phyloP scores from a whole-genome alignment of 345 rosid genomes.

The Pugionium dolabratum region DNA sequence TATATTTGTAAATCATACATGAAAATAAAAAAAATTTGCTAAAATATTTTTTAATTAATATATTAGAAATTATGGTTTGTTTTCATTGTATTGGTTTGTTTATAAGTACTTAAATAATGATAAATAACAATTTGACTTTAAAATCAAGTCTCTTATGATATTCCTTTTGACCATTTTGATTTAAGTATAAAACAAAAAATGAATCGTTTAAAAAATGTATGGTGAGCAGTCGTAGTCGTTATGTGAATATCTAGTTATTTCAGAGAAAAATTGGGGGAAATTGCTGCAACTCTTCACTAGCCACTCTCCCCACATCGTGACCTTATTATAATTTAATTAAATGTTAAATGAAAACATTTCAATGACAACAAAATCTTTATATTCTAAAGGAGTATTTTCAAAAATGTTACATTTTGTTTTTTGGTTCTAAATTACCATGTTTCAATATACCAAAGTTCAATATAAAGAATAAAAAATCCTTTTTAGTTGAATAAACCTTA shows the following conservation, averaged over 20 bases:
- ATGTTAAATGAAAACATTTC: not conserved
- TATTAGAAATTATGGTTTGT: constrained; percentile 7
- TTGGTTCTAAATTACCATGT: too few relatives aligned
- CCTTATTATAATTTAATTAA: not conserved
- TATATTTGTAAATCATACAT: too few relatives aligned
- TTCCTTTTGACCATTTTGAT: constrained; percentile 17
- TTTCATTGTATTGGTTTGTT: constrained; percentile 21
- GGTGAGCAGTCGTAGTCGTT: constrained; percentile 33
- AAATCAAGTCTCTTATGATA: constrained; percentile 24
- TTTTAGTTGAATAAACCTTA: too few relatives aligned
- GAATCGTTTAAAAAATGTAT: not conserved
- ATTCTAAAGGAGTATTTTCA: too few relatives aligned
- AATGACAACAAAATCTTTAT: not conserved
- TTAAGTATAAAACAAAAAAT: not conserved
- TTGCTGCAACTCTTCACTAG: constrained; percentile 19
- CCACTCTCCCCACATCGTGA: not conserved
- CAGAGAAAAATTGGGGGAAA: constrained; percentile 35
- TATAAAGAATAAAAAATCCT: too few relatives aligned
- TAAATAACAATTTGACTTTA: constrained; percentile 34
- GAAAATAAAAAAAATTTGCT: too few relatives aligned
- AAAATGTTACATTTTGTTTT: too few relatives aligned
- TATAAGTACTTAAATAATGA: not conserved
- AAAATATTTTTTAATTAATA: too few relatives aligned
- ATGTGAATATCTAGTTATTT: constrained; percentile 30
- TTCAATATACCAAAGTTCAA: too few relatives aligned